Evolutionary conservation across 164 flowering plant genomes (phyloP), one percentile per base, ranked within the genome.

Genomic region (Euptelea pleiosperma): DNA sequence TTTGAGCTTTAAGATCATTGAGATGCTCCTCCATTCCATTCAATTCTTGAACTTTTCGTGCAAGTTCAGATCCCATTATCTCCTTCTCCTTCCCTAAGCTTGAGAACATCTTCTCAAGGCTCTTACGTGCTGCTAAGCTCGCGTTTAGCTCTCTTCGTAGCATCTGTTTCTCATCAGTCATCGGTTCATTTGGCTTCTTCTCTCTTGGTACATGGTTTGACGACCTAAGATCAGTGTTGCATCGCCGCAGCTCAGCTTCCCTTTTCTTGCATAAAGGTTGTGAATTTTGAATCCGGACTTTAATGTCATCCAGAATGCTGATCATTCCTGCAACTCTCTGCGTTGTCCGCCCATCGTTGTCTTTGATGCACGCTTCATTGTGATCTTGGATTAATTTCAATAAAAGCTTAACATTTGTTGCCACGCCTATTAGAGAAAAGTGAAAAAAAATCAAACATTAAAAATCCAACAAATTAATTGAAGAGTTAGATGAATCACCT

Each of bases 31-130:
- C 98, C 74, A 76, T 67, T 29, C 52, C 89, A 19, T 31, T 62
- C 69, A 81, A 15, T 51, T 87, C 83, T 0, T 82, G 86, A 14
- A 63, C 86, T 57, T 82, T 89, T 30, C 74, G 71, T 0, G 96
- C 71, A 2, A 89, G 79, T 66, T 92, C 98, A 0, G 71, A 34
- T 0, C 86, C 83, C 77, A 92, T 92, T 16, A 92, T 87, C 65
- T 81, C 83, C 69, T 87, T 92, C 67, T 92, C 98, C 52, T 85
- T 89, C 28, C 96, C 96, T 60, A 92, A 52, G 68, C 91, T 80
- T 5, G 89, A 79, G 69, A 95, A 89, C 93, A 92, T 80, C 15
- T 70, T 68, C 52, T 84, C 85, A 1, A 89, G 76, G 76, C 87
- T 81, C 69, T 85, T 87, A 24, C 82, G 50, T 0, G 88, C 85